phyloP scores from a whole-genome alignment of 1,284 basidiomycete species.

The Ceratobasidium sp. region DNA sequence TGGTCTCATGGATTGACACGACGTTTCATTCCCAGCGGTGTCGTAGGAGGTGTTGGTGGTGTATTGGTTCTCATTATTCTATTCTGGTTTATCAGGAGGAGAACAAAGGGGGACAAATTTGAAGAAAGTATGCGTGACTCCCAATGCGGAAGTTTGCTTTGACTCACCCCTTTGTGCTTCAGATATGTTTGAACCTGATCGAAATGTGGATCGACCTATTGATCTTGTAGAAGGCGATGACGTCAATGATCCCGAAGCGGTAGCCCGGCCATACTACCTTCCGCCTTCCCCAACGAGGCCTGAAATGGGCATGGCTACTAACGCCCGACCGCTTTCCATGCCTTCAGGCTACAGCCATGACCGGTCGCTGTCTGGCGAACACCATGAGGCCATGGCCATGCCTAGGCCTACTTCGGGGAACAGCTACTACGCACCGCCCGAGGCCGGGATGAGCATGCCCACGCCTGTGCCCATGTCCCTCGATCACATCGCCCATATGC shows the following conservation, averaged over 20 bases:
- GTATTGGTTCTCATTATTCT: constrained; percentile 12
- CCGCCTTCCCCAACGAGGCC: constrained; percentile 33
- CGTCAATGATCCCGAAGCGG: constrained; percentile 35
- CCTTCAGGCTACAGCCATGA: background rate
- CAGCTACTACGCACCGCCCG: constrained; percentile 34
- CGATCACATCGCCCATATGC: constrained; percentile 31
- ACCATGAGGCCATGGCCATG: constrained; percentile 8
- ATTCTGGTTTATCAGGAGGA: constrained; percentile 34
- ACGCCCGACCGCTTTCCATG: constrained; percentile 23
- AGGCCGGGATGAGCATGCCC: constrained; percentile 30
- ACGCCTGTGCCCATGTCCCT: constrained; percentile 34
- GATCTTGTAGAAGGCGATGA: constrained; percentile 28
- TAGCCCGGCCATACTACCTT: constrained; percentile 28
- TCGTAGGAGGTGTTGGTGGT: constrained; percentile 38
- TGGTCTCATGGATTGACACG: background rate
- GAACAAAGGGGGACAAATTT: constrained; percentile 31
- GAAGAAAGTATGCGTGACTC: constrained; percentile 28
- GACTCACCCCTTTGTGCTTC: background rate
- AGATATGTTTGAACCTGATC: constrained; percentile 42
- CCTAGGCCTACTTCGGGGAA: constrained; percentile 26
- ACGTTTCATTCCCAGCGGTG: background rate
- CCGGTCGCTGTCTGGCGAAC: constrained; percentile 15
- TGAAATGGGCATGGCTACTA: constrained; percentile 38
- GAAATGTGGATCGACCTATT: constrained; percentile 23
- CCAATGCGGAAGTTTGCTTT: background rate